Evolutionary conservation across 139 green algal species (phyloP), one percentile per base, ranked within the genome.

Genomic region (Penium margaritaceum): DNA sequence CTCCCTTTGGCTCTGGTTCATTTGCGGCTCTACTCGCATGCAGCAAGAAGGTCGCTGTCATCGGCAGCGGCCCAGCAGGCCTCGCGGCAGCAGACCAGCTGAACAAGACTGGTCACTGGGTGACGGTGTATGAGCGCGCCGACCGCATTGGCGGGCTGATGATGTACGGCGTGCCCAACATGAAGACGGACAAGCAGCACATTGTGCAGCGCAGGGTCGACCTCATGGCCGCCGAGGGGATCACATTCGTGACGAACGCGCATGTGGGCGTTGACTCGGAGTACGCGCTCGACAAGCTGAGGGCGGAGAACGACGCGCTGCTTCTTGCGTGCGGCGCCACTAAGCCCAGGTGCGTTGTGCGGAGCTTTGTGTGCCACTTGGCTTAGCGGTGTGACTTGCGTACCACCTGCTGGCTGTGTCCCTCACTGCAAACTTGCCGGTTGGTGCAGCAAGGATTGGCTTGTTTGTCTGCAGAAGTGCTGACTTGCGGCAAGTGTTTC

Each of bases 161-260:
- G 93, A 97, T 97, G 92, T 95, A 95, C 70, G 89, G 88, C 57
- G 93, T 97, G 64, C 92, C 92, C 75, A 97, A 97, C 87, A 97
- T 97, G 92, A 97, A 97, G 85, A 90, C 89, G 1, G 92, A 94
- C 85, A 97, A 97, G 86, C 58, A 84, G 12, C 84, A 92, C 43
- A 85, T 96, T 37, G 91, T 96, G 62, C 89, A 97, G 86, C 88
- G 92, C 21, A 86, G 92, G 27, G 92, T 97, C 63, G 85, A 97
- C 77, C 84, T 96, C 44, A 96, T 97, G 92, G 89, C 87, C 2
- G 82, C 62, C 0, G 92, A 97, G 83, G 91, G 91, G 64, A 76
- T 96, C 17, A 84, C 69, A 27, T 96, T 96, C 65, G 85, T 95
- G 19, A 89, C 86, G 39, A 84, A 85, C 53, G 90, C 89, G 0